Base-by-base conservation (phyloP, 768 basidiomycete genomes). In the Tremella yokohamensis region DNA sequence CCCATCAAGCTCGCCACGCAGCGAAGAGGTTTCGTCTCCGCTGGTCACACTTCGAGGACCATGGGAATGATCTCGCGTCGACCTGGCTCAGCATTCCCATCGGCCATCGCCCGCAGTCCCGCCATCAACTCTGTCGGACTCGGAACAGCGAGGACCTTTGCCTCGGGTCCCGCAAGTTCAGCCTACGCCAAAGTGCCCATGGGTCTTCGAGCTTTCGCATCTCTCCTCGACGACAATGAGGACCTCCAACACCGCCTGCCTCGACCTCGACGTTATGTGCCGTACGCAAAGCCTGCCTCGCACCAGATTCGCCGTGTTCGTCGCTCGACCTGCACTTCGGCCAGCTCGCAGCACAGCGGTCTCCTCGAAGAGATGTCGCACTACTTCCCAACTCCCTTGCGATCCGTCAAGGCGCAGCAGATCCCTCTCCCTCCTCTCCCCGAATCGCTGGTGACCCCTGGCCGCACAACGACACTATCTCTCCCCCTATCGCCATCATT, bases 91-190 rank as follows among this genome's bases (percentile, higher is more conserved):
- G 42, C n/a, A 45, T 4, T 22, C n/a, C n/a, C 42, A n/a, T 18
- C 25, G 15, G 25, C 34, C 16, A 38, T 52, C 29, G 18, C 60
- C 8, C 25, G 61, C 9, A 62, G 64, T 44, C 52, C 65, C 8
- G 49, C 48, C 16, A 58, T 69, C 13, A 40, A 60, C 26, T 59
- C 65, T 47, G 61, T 72, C 1, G 70, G 70, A 3, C 51, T 72
- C 18, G 65, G 65, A 12, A 58, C 61, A 16, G 65, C 67, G 9
- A 60, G 70, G 54, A 58, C 60, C 0, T 72, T 66, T 54, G 58
- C 66, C 4, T 54, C 60, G 13, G 54, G 66, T 8, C 40, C 58
- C 20, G 26, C 37, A 11, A 40, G 37, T 0, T 50, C 42, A 6
- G 45, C 57, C 4, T 51, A 58, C 8, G 19, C 37, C 13, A 64